These are phyloP conservation scores for Fusarium tjaetaba DNA, from an alignment of 2,329 filamentous ascomycete genomes.

Conservation along the genomic window DNA sequence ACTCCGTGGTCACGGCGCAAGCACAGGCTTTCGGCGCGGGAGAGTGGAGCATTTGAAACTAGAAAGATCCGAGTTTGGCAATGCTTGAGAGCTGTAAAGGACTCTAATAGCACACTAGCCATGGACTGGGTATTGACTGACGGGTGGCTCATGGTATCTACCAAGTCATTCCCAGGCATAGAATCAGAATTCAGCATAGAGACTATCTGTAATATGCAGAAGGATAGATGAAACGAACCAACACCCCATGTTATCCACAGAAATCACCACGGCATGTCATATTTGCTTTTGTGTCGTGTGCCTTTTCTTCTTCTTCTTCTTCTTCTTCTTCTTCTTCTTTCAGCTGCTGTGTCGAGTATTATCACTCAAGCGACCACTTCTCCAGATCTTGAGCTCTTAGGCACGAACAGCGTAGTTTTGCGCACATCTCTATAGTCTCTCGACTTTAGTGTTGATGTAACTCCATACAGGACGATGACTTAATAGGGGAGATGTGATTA, in stretches of 20 bases:
- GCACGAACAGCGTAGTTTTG: background rate
- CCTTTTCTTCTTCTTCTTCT: background rate
- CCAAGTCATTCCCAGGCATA: background rate
- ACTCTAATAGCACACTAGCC: background rate
- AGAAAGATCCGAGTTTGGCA: background rate
- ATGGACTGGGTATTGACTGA: background rate
- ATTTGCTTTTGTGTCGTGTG: conserved; percentile 21
- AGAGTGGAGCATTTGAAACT: background rate
- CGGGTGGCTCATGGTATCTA: background rate
- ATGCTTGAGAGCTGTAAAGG: background rate
- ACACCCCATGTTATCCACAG: conserved; percentile 3
- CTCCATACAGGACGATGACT: background rate
- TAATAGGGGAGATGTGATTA: background rate
- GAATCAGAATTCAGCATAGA: conserved; percentile 1
- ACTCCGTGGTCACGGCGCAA: conserved; percentile 12
- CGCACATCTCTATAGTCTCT: background rate
- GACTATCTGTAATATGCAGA: background rate
- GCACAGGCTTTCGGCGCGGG: conserved; percentile 2
- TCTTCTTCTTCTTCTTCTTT: background rate
- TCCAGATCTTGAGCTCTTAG: background rate
- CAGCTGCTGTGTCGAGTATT: background rate
- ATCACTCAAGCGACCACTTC: background rate
- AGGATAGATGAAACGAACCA: background rate
- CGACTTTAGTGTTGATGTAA: too few relatives aligned
- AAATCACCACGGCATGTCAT: background rate